These are phyloP conservation scores for Ophiostoma pallidulum DNA, from an alignment of 2,329 filamentous ascomycete genomes.

Conservation along the genomic window DNA sequence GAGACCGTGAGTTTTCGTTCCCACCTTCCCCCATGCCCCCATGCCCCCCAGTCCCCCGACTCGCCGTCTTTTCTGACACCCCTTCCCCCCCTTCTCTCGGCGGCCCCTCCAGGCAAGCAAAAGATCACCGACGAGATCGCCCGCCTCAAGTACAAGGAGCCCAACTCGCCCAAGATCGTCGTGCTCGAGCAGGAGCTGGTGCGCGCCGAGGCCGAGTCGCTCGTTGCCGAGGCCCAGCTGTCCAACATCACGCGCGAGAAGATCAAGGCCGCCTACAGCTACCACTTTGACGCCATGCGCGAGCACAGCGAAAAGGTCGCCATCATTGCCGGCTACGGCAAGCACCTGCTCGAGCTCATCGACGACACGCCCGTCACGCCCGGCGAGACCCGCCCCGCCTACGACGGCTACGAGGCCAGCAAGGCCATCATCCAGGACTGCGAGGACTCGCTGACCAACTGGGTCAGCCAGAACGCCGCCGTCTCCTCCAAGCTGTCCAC, in stretches of 20 bases:
- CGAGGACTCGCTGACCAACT: slow-evolving; percentile 94
- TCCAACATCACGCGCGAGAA: slow-evolving; percentile 99
- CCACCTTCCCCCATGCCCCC: too few species aligned
- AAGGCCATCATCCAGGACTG: slow-evolving; percentile 99
- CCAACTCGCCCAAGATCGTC: slow-evolving; percentile 93
- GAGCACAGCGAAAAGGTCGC: slow-evolving; percentile 98
- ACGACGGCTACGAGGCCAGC: slow-evolving; percentile 96
- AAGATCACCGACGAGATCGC: slow-evolving; percentile 99
- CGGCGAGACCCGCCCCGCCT: slow-evolving; percentile 88
- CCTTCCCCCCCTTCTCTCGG: background rate
- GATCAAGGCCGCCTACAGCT: slow-evolving; percentile 95
- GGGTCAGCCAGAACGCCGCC: slow-evolving; percentile 83
- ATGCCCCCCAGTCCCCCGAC: too few species aligned
- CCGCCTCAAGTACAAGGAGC: slow-evolving; percentile 99
- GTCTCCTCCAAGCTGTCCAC: slow-evolving; percentile 81
- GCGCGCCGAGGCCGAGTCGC: slow-evolving; percentile 95
- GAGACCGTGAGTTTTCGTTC: slow-evolving; percentile 63
- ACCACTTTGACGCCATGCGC: slow-evolving; percentile 94
- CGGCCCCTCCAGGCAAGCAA: slow-evolving; percentile 64
- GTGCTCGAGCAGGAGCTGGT: slow-evolving; percentile 98
- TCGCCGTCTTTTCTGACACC: background rate
- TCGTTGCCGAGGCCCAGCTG: slow-evolving; percentile 94
- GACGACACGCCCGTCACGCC: slow-evolving; percentile 96
- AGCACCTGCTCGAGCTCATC: slow-evolving; percentile 93
- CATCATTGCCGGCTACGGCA: slow-evolving; percentile 94